Evolutionary conservation across 805 yeast species (phyloP), one percentile per base, ranked within the genome.

Genomic region (Wickerhamomyces ciferrii): DNA sequence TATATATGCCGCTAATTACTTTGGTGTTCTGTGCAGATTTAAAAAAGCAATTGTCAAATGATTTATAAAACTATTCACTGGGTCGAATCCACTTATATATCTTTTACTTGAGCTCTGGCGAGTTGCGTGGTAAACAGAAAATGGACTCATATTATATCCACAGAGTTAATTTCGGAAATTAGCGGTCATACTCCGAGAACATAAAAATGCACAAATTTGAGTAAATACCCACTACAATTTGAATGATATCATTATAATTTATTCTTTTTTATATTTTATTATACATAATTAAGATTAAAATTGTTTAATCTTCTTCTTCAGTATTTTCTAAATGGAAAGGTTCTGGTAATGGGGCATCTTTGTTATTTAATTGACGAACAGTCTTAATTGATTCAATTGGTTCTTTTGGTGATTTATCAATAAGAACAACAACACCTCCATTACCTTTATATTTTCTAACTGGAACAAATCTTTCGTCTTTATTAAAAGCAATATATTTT

Each of bases 401-500:
- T 57, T 81, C 83, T 1, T 65, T 75, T 8, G 88, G 84, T 44
- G 66, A 68, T 41, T 75, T 75, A 63, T 88, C 96, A 41, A 74
- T 71, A 52, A 88, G 69, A 8, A 88, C 82, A 45, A 88, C 79
- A 42, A 88, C 80, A 43, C 96, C 96, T 39, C 81, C 73, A 41
- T 63, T 69, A 61, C 87, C 78, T 70, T 71, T 83, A 62, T 80
- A 81, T 62, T 83, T 84, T 64, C 95, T 83, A 9, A 90, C 84
- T 5, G 98, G 97, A 31, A 73, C 77, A 65, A 84, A 92, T 60
- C 96, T 76, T 42, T 78, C 84, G 46, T 81, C 85, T 59, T 84
- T 84, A 35, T 73, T 66, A 62, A 92, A 90, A 4, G 96, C 75
- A 44, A 94, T 79, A 68, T 82, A 88, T 65, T 83, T 84, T 48